Percentiles rank a stretch among this genome's conserved stretches.
These are phyloP conservation scores for Phyllosticta capitalensis DNA, from an alignment of 2,329 filamentous ascomycete species.

Conservation along the genomic window DNA sequence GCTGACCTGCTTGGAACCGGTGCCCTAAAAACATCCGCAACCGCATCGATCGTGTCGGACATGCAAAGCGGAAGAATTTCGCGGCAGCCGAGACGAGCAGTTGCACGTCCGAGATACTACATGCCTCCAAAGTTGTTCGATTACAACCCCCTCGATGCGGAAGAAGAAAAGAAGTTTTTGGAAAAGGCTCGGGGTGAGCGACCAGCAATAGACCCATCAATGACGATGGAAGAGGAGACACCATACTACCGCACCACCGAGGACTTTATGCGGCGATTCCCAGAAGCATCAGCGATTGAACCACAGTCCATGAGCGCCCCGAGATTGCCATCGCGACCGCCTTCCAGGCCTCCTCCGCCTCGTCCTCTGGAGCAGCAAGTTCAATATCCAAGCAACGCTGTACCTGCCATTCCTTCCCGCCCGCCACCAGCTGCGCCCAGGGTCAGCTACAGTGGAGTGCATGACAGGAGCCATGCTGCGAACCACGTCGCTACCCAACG, in stretches of 20 bases:
- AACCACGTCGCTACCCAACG: constrained; percentile 25
- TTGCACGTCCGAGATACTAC: constrained; percentile 42
- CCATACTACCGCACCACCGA: constrained; percentile 59
- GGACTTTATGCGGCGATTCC: constrained; percentile 76
- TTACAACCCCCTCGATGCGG: constrained; percentile 63
- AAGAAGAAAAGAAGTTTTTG: constrained; percentile 75
- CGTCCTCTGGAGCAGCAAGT: constrained; percentile 22
- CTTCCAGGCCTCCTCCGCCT: constrained; percentile 20
- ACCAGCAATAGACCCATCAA: constrained; percentile 25
- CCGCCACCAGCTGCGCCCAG: constrained; percentile 47
- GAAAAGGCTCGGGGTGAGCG: constrained; percentile 63
- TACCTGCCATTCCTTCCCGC: constrained; percentile 53
- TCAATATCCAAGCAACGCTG: constrained; percentile 41
- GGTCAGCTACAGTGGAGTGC: constrained; percentile 72
- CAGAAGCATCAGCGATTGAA: constrained; percentile 53
- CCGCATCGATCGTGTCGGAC: constrained; percentile 40
- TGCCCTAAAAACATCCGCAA: constrained; percentile 50
- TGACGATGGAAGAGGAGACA: constrained; percentile 17
- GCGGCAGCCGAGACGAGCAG: constrained; percentile 44
- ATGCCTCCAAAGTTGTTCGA: constrained; percentile 49
- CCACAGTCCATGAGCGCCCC: constrained; percentile 47
- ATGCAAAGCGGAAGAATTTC: constrained; percentile 32
- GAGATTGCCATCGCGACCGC: constrained; percentile 20
- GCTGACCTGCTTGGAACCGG: constrained; percentile 65
- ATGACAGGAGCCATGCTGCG: constrained; percentile 41